Base-by-base conservation (phyloP, 1,139 yeast genomes). In the Saccharomyces hybrid region DNA sequence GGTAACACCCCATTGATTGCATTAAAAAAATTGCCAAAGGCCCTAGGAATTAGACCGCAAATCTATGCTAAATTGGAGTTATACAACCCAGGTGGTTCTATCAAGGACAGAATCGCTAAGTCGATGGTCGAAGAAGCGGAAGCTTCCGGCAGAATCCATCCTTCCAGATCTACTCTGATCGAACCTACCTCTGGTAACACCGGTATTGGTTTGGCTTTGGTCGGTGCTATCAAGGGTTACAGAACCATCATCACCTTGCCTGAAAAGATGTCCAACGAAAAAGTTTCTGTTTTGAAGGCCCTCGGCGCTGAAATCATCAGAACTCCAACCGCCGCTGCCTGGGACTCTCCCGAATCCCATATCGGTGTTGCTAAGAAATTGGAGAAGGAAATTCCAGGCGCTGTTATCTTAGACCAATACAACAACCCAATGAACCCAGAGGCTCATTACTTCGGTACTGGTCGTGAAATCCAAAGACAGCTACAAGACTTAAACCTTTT, bases 151-250 rank as follows among this genome's bases (percentile, higher is more conserved):
- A 75, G 82, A 62, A 86, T 88, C 64, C 86, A 85, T 73, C 95
- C 96, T 23, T 95, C 95, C 2, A 63, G 66, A 55, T 83, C 86
- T 67, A 88, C 96, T 32, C 75, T 88, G 66, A 88, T 88, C 63
- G 96, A 88, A 74, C 96, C 96, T 54, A 88, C 96, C 32, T 85
- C 93, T n/a, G 96, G 96, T 68, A 85, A 85, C 73, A 85, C 90
- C 52, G 96, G 96, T 73, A 88, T 88, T 68, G 96, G 96, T 59
- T 78, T 88, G 64, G 96, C 96, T 5, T 77, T 88, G 49, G 83
- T 88, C 25, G 96, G 95, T 63, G 96, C 96, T 47, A 88, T 88
- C 52, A 83, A 81, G 68, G 96, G 96, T 51, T 88, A 88, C 75
- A 78, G 95, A 72, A 87, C 95, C 55, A 88, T 88, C 67, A 88